phyloP scores from a whole-genome alignment of 108 stramenopile genomes.

The Fragilariopsis cylindrus region DNA sequence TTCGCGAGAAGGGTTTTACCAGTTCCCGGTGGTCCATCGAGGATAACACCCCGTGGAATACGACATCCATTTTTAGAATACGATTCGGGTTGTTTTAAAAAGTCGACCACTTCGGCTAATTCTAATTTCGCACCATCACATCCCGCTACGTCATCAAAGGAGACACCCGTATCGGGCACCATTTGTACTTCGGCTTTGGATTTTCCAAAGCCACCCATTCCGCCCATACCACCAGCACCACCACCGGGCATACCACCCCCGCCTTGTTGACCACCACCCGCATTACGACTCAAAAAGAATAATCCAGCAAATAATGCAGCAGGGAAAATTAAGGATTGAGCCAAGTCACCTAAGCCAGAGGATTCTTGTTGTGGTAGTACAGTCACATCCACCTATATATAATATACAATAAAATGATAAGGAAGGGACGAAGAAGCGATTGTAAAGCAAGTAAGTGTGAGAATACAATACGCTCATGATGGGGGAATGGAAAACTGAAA shows the following conservation, averaged over 20 bases:
- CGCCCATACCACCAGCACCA: constrained; percentile 69
- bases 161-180: constrained; percentile 85
- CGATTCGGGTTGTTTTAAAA: constrained; percentile 90
- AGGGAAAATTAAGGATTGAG: constrained; percentile 83
- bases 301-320: constrained; percentile 89
- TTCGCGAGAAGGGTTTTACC: constrained; percentile 94
- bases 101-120: constrained; percentile 96
- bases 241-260: constrained; percentile 47
- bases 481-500: constrained; percentile 1
- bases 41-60: constrained; percentile 81
- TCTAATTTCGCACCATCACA: constrained; percentile 95
- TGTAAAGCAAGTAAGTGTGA: no score
- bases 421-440: background rate
- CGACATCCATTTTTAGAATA: constrained; percentile 87
- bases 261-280: constrained; percentile 39
- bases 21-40: constrained; percentile 85
- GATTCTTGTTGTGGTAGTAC: constrained; percentile 79
- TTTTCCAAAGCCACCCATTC: constrained; percentile 90
- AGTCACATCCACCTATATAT: constrained; percentile 81
- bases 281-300: constrained; percentile 89
- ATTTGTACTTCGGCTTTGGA: constrained; percentile 88
- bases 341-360: constrained; percentile 76
- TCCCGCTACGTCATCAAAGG: constrained; percentile 96
- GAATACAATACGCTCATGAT: no score
- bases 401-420: background rate